Base-by-base conservation (phyloP, 2,329 filamentous ascomycete genomes). In the Coleophoma eucalyptorum region DNA sequence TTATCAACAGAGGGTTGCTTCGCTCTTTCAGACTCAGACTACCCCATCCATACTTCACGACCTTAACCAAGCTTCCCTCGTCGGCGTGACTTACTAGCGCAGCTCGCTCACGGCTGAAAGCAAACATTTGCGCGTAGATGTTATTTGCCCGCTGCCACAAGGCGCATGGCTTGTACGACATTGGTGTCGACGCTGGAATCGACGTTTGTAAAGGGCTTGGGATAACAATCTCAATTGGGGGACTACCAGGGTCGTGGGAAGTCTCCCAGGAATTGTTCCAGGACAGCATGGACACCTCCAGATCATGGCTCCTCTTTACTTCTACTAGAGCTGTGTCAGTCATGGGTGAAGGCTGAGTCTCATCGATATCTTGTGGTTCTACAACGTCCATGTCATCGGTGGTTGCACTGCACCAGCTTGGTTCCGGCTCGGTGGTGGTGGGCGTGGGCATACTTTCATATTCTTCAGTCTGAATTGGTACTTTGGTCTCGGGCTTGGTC, bases 121-220 rank as follows among this genome's bases (percentile, higher is more conserved):
- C 16, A 33, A 54, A 52, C 3, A 56, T 52, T 19, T 46, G 47
- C 8, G 49, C 51, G 38, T 58, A 58, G 32, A 58, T 56, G 3
- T 45, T 38, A 26, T 55, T 58, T 2, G 48, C 50, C 34, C 51
- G 52, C 41, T 43, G 32, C 54, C 56, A 58, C 4, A 56, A 43
- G 10, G 21, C 16, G 20, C 52, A 54, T 13, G 46, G 49, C 15
- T 19, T 16, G 19, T 49, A 52, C 12, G 32, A 38, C 12, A 51
- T 44, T 18, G 46, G 18, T 19, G 47, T 21, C 31, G 48, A 42
- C n/a, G 45, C 31, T 2, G 48, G 20, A 21, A 51, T 26, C 18
- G 18, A 7, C 11, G 43, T 51, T n/a, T 43, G 40, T 13, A 51
- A n/a, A 13, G 46, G 46, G 32, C n/a, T 34, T 16, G 50, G 50